These are phyloP conservation scores for Penicillium sp. DNA, from an alignment of 2,329 filamentous ascomycete species.

Conservation along the genomic window DNA sequence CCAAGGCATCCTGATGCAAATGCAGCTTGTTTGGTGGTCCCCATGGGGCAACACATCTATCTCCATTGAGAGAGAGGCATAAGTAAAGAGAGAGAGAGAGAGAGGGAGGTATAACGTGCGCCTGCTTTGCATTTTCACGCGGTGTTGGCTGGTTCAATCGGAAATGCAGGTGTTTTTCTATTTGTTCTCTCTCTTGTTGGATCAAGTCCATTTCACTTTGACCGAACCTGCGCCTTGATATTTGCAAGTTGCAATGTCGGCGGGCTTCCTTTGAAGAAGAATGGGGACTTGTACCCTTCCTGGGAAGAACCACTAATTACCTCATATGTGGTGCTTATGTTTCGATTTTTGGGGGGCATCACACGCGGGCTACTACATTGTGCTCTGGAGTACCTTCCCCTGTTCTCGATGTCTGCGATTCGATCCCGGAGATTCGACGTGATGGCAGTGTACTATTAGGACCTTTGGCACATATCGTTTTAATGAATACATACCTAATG, in stretches of 20 bases:
- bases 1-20: conserved; percentile 12
- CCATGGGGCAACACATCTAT: too few relatives aligned
- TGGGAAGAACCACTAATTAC: too few relatives aligned
- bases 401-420: conserved; percentile 14
- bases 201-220: too few relatives aligned
- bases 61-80: too few relatives aligned
- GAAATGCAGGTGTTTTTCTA: background rate
- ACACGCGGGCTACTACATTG: conserved; percentile 19
- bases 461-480: conserved; percentile 6
- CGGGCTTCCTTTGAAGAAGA: too few relatives aligned
- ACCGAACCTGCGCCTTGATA: too few relatives aligned
- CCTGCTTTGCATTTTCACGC: conserved; percentile 19
- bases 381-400: conserved; percentile 23
- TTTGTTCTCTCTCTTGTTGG: background rate
- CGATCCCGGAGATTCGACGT: conserved; percentile 17
- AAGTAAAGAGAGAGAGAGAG: too few relatives aligned
- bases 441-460: conserved; percentile 19
- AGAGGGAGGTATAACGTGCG: background rate
- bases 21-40: background rate
- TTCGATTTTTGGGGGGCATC: conserved; percentile 17
- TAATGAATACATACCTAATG: conserved; percentile 24
- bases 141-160: conserved; percentile 18
- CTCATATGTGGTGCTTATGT: background rate
- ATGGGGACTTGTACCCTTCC: too few relatives aligned
- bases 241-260: too few relatives aligned